A percentile compares a stretch with the other conserved stretches of the same genome.
phyloP scores from a whole-genome alignment of 345 rosid genomes.

The Carallia pectinifolia region DNA sequence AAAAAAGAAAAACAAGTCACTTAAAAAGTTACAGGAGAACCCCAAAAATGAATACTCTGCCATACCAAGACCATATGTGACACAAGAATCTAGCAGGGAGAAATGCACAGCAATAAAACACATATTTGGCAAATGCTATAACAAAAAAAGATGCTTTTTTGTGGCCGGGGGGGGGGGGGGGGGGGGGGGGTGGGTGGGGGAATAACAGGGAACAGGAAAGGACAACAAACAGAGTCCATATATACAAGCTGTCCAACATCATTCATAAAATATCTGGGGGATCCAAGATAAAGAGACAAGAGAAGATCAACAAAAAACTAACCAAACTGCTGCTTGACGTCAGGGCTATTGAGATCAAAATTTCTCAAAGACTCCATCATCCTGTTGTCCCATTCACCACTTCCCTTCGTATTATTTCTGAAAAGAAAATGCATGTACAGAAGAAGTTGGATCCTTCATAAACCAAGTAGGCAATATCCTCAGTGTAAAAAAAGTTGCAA shows the following conservation, averaged over 20 bases:
- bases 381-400: slow-evolving; percentile 72
- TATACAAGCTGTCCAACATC: not conserved
- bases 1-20: too few species aligned
- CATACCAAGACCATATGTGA: too few species aligned
- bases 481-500: too few species aligned
- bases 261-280: not conserved
- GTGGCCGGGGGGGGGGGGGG: too few species aligned
- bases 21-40: too few species aligned
- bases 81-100: too few species aligned
- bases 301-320: slow-evolving; percentile 26
- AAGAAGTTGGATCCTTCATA: slow-evolving; percentile 1
- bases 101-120: too few species aligned
- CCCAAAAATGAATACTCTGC: too few species aligned
- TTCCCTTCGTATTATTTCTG: slow-evolving; percentile 85
- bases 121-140: too few species aligned
- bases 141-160: too few species aligned
- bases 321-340: slow-evolving; percentile 95
- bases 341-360: slow-evolving; percentile 88
- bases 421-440: not conserved
- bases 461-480: too few species aligned
- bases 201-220: not conserved
- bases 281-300: not conserved
- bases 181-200: too few species aligned
- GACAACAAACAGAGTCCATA: not conserved
- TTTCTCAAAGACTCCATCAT: slow-evolving; percentile 81